Percentiles rank a stretch among this genome's conserved stretches.
These are phyloP conservation scores for Suillus decipiens DNA, from an alignment of 768 basidiomycete genomes.

Conservation along the genomic window DNA sequence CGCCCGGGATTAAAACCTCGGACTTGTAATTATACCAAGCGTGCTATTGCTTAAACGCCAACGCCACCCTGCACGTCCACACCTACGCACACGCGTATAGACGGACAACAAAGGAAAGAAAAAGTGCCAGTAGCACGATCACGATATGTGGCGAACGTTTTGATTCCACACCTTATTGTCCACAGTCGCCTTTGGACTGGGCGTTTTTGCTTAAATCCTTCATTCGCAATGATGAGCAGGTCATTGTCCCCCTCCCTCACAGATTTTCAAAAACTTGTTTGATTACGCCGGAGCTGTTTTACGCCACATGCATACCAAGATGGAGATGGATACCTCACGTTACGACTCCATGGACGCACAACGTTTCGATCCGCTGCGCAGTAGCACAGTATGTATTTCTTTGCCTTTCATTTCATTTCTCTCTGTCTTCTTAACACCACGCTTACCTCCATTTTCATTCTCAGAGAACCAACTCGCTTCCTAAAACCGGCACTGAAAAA, in stretches of 20 bases:
- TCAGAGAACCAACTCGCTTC: slow-evolving; percentile 22
- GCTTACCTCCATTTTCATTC: slow-evolving; percentile 19
- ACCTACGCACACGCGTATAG: background rate
- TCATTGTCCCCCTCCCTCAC: background rate
- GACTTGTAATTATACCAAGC: background rate
- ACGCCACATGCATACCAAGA: background rate
- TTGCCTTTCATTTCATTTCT: slow-evolving; percentile 10
- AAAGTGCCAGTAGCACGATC: background rate
- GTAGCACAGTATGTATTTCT: slow-evolving; percentile 25
- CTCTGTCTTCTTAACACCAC: slow-evolving; percentile 19
- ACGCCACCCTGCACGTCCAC: slow-evolving; percentile 1
- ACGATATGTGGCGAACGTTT: background rate
- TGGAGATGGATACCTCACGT: slow-evolving; percentile 20
- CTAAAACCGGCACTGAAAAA: slow-evolving; percentile 16
- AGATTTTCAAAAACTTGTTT: background rate
- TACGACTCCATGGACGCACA: slow-evolving; percentile 33
- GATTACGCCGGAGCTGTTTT: background rate
- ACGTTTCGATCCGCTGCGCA: slow-evolving; percentile 30
- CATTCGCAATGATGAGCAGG: background rate
- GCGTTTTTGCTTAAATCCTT: slow-evolving; percentile 3
- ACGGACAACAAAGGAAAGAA: background rate
- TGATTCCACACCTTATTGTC: background rate
- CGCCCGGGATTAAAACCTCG: slow-evolving; percentile 1
- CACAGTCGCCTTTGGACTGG: background rate
- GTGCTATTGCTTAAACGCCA: slow-evolving; percentile 8